Base-by-base conservation (phyloP, 2,329 filamentous ascomycete genomes). In the Samsoniella hepiali region DNA sequence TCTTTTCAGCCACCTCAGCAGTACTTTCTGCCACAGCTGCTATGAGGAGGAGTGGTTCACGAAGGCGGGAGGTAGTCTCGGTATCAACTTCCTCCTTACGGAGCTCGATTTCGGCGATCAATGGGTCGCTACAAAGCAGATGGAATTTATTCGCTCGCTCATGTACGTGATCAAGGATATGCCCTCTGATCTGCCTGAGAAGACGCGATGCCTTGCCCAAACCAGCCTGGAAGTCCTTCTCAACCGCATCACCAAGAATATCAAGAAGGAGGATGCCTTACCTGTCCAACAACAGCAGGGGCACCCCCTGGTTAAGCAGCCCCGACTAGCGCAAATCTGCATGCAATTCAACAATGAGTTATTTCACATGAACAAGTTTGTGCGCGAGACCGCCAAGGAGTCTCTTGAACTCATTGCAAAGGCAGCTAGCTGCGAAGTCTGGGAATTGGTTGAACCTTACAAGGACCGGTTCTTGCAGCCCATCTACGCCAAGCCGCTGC, bases 31-130 rank as follows among this genome's bases (percentile, higher is more conserved):
- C 69, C 95, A 99, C 73, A 93, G 91, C 67, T 99, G 95, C 74
- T 93, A 97, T 70, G 93, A 95, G 70, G 94, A 99, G 74, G 95
- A 99, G 71, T 99, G 96, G 95, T 99, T 97, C 72, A 93, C 93
- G 59, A 99, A 99, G 77, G 91, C 93, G 44, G 95, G 94, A 56
- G 95, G 95, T 45, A 93, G 91, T 61, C 79, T 94, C 27, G 96
- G 96, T 62, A 97, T 99, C 70, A 89, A 91, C 71, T 88, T 96
- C 63, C 79, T 99, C 64, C 88, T 94, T 38, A 94, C 91, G 2
- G 89, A 94, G 68, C 81, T 98, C 62, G 88, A 94, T 60, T 82
- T 99, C 54, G 92, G 92, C 49, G 91, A 96, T 70, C 74, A 80
- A 1, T 99, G 95, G 92, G 82, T 99, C 40, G 82, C 86, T 27